A percentile compares a stretch with the other conserved stretches of the same genome.
These are phyloP conservation scores for Syncephalastrum contaminatum DNA, from an alignment of 371 early-diverging fungal genomes.

Conservation along the genomic window DNA sequence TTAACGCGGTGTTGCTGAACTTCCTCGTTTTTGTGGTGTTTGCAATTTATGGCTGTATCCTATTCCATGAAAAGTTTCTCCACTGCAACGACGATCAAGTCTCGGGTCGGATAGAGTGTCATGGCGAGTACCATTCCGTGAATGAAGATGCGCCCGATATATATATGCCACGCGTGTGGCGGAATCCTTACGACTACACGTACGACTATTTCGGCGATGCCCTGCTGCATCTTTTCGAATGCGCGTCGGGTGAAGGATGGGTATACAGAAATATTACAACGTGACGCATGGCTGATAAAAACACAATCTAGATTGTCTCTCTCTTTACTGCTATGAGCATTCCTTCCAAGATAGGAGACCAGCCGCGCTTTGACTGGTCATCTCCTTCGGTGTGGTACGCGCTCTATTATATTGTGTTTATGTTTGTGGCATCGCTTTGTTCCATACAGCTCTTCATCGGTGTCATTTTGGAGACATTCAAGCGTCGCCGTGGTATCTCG, in stretches of 20 bases:
- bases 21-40: constrained; percentile 50
- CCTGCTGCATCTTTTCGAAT: constrained; percentile 47
- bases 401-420: constrained; percentile 48
- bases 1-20: constrained; percentile 46
- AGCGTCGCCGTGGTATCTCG: constrained; percentile 50
- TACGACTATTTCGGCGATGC: constrained; percentile 48
- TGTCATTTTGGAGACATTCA: constrained; percentile 55
- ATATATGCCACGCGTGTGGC: constrained; percentile 43
- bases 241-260: constrained; percentile 62
- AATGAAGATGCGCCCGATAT: constrained; percentile 31
- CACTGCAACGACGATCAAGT: constrained; percentile 41
- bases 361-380: constrained; percentile 40
- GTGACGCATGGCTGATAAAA: not conserved
- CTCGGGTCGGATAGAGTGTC: constrained; percentile 18
- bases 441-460: constrained; percentile 58
- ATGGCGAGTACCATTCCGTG: constrained; percentile 35
- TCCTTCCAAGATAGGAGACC: constrained; percentile 20
- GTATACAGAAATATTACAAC: constrained; percentile 12
- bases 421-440: constrained; percentile 55
- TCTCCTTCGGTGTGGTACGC: constrained; percentile 41
- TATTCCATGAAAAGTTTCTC: constrained; percentile 45
- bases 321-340: constrained; percentile 45
- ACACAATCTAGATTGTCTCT: constrained; percentile 23
- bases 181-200: constrained; percentile 53
- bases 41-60: constrained; percentile 53